phyloP scores from a whole-genome alignment of 1,284 basidiomycete species.

The Moesziomyces sp. region DNA sequence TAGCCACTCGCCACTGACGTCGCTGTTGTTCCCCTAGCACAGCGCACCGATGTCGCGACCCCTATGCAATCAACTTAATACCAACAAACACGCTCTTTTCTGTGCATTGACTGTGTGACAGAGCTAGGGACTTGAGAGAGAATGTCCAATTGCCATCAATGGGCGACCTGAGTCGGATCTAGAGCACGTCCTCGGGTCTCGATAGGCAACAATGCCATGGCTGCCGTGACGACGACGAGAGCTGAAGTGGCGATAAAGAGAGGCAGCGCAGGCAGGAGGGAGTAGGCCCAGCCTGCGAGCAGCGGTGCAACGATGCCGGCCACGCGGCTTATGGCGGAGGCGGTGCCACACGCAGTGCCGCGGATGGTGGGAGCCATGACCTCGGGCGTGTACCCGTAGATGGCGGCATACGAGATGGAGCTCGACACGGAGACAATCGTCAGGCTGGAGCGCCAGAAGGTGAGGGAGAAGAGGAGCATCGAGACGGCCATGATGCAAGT shows the following conservation, averaged over 20 bases:
- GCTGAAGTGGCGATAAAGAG: conserved; percentile 35
- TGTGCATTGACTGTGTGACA: neutral
- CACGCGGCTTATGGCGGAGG: conserved; percentile 59
- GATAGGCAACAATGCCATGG: conserved; percentile 46
- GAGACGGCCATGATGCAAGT: conserved; percentile 45
- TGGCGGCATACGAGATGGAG: conserved; percentile 61
- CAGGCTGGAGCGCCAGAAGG: conserved; percentile 23
- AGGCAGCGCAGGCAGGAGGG: conserved; percentile 31
- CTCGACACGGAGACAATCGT: conserved; percentile 55
- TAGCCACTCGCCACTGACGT: conserved; percentile 2
- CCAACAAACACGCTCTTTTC: neutral
- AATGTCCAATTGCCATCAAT: neutral
- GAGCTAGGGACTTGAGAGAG: no score
- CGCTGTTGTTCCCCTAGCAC: neutral
- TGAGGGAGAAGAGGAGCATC: conserved; percentile 51
- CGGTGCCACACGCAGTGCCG: conserved; percentile 60
- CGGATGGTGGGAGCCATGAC: conserved; percentile 59
- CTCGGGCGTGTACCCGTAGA: conserved; percentile 65
- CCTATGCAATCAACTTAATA: conserved; percentile 23
- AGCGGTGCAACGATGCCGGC: conserved; percentile 63
- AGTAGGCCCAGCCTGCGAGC: conserved; percentile 52
- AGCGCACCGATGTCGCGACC: no score
- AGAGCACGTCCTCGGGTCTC: conserved; percentile 40
- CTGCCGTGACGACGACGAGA: conserved; percentile 29
- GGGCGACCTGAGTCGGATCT: conserved; percentile 1